A percentile compares a stretch with the other conserved stretches of the same genome.
Conservation (phyloP, 352 stramenopile genomes). For the Globisporangium radiosum region DNA sequence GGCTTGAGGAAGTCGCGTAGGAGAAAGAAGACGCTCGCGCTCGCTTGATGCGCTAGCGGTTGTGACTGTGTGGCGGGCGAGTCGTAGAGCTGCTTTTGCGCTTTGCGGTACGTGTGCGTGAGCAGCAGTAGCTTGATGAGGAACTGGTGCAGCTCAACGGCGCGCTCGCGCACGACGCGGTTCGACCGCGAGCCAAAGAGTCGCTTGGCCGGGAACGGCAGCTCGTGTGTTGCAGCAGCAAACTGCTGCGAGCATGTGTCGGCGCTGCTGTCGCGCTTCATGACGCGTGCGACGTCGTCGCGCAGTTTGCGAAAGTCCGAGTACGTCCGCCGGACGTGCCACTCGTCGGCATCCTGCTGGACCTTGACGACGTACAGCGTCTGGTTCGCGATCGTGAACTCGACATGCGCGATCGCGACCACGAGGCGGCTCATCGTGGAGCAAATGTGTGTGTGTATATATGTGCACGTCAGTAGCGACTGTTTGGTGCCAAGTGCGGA, state of each 20-base stretch:
- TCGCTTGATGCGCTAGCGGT: conserved; percentile 21
- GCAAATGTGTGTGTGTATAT: background rate
- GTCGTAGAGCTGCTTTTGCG: conserved; percentile 57
- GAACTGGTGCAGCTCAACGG: conserved; percentile 67
- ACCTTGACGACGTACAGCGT: conserved; percentile 74
- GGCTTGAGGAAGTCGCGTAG: conserved; percentile 74
- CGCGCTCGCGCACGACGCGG: conserved; percentile 65
- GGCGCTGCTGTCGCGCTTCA: conserved; percentile 25
- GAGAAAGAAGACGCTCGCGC: conserved; percentile 52
- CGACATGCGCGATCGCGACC: conserved; percentile 68
- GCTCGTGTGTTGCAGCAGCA: conserved; percentile 18
- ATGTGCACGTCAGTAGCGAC: background rate
- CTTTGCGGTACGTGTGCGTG: conserved; percentile 71
- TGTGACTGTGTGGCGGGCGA: conserved; percentile 7
- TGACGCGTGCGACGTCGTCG: conserved; percentile 56
- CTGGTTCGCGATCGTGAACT: conserved; percentile 63
- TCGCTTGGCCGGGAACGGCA: conserved; percentile 52
- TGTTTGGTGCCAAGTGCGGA: background rate
- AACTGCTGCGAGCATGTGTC: conserved; percentile 47
- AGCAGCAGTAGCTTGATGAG: conserved; percentile 66
- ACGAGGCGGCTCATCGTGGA: conserved; percentile 60
- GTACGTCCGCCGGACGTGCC: conserved; percentile 63
- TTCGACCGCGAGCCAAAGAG: conserved; percentile 68
- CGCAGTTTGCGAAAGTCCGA: conserved; percentile 67
- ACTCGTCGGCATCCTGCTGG: conserved; percentile 66